Conservation (phyloP, 768 basidiomycete genomes). For the Mycena haematopus region DNA sequence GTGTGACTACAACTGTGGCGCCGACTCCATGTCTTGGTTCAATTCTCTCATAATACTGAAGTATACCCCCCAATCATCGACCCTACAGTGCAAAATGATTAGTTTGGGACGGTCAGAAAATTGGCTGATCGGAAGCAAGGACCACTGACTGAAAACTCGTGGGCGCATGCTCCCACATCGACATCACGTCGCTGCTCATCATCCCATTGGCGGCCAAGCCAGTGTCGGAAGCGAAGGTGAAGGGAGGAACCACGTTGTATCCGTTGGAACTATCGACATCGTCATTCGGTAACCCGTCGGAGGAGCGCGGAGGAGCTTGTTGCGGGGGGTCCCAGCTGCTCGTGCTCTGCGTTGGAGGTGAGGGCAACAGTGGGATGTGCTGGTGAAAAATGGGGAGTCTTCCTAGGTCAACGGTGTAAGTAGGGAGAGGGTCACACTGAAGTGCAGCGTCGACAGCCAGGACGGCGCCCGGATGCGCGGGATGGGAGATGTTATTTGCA, state of each 20-base stretch:
- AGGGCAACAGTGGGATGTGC: background rate
- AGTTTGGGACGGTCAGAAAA: background rate
- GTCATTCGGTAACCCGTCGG: background rate
- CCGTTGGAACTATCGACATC: too few species aligned
- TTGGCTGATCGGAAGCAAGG: too few species aligned
- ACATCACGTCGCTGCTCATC: background rate
- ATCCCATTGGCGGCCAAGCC: background rate
- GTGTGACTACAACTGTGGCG: too few species aligned
- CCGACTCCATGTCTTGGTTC: too few species aligned
- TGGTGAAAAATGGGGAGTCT: constrained; percentile 12
- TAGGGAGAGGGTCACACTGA: constrained; percentile 6
- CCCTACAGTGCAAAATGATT: background rate
- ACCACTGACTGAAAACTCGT: background rate
- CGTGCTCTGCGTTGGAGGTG: background rate
- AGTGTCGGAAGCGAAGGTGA: background rate
- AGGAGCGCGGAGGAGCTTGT: background rate
- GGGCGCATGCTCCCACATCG: background rate
- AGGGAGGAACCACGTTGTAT: background rate
- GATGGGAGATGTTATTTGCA: background rate
- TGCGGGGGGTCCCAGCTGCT: constrained; percentile 22
- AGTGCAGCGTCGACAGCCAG: background rate
- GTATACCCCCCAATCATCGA: background rate
- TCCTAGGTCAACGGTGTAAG: constrained; percentile 20
- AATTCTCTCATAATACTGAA: too few species aligned
- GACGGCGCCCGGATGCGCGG: background rate